These are phyloP conservation scores for Avicennia marina DNA, from an alignment of 257 asterid genomes.

Conservation along the genomic window DNA sequence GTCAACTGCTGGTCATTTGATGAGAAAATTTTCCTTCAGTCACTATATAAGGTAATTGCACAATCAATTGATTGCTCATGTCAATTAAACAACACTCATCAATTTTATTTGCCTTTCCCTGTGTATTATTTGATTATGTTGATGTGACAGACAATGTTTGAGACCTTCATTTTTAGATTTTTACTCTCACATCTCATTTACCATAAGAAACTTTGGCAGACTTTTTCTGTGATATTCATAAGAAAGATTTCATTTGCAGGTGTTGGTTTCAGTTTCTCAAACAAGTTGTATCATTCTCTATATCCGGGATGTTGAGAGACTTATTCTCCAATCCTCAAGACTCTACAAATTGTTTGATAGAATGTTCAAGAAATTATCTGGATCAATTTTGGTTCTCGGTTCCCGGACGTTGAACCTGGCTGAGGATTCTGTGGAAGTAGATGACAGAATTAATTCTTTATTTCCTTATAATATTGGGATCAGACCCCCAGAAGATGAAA, in stretches of 20 bases:
- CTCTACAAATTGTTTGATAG: constrained; percentile 54
- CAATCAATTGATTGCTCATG: not conserved
- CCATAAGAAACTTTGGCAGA: no score
- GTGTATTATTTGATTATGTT: not conserved
- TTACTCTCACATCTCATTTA: no score
- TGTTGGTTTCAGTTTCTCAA: constrained; percentile 64
- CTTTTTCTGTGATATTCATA: constrained; percentile 10
- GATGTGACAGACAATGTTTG: no score
- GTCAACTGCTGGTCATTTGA: constrained; percentile 68
- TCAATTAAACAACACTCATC: not conserved
- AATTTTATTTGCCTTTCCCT: not conserved
- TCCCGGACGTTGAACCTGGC: constrained; percentile 68
- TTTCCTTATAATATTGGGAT: constrained; percentile 86
- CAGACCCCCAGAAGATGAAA: constrained; percentile 85
- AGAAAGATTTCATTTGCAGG: constrained; percentile 40
- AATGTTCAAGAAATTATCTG: constrained; percentile 78
- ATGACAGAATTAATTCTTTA: constrained; percentile 51
- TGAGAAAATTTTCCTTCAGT: constrained; percentile 67
- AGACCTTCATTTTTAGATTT: no score
- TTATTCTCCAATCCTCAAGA: constrained; percentile 58
- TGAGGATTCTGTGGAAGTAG: constrained; percentile 51
- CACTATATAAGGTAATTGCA: constrained; percentile 75
- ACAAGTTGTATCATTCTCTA: constrained; percentile 67
- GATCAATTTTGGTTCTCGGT: constrained; percentile 82
- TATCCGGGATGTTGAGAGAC: constrained; percentile 74